phyloP scores from a whole-genome alignment of 169 alveolate genomes.

The Babesia sp. region DNA sequence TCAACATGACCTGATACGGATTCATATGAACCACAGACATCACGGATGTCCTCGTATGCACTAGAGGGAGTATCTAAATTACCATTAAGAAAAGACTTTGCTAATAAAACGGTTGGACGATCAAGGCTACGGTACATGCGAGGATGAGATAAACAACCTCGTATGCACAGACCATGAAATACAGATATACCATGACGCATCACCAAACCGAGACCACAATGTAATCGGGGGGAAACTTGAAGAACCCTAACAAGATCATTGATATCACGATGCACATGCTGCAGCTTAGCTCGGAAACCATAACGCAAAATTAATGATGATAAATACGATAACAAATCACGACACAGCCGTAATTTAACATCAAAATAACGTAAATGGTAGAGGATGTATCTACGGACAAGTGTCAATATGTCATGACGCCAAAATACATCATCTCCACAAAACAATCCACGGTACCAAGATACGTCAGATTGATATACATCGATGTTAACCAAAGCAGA shows the following conservation, averaged over 20 bases:
- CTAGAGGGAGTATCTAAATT: neutral
- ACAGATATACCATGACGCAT: constrained; percentile 34
- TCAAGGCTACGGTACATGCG: constrained; percentile 6
- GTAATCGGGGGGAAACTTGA: constrained; percentile 15
- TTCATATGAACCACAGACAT: neutral
- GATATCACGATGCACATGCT: constrained; percentile 46
- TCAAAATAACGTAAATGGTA: constrained; percentile 10
- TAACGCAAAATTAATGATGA: constrained; percentile 20
- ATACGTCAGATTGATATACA: neutral
- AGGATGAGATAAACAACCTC: constrained; percentile 41
- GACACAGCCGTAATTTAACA: neutral
- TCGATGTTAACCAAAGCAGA: too few relatives aligned
- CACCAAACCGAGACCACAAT: constrained; percentile 11
- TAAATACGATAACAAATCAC: neutral
- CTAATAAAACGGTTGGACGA: constrained; percentile 16
- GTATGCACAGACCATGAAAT: constrained; percentile 37
- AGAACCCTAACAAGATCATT: constrained; percentile 36
- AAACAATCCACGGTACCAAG: constrained; percentile 3
- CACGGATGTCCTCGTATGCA: constrained; percentile 29
- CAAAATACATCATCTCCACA: neutral
- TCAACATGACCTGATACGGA: constrained; percentile 16
- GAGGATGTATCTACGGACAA: constrained; percentile 30
- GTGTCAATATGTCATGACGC: constrained; percentile 11
- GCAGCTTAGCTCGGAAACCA: constrained; percentile 53
- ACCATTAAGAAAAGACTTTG: neutral